These are phyloP conservation scores for Ganoderma leucocontextum DNA, from an alignment of 1,284 basidiomycete genomes.

Conservation along the genomic window DNA sequence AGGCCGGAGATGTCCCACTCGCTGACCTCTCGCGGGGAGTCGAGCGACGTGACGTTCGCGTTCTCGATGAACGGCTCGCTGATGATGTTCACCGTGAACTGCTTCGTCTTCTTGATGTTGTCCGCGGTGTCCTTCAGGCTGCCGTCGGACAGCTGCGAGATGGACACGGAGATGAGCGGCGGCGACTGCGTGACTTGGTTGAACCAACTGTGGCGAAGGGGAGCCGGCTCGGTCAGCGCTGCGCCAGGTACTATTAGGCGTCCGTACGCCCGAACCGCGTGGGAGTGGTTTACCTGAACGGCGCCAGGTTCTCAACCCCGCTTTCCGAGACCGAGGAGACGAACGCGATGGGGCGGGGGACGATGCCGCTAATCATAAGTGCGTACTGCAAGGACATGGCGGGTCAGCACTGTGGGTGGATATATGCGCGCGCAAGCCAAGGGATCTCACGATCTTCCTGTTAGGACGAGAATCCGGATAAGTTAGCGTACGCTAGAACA, in stretches of 20 bases:
- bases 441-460: slow-evolving; percentile 30
- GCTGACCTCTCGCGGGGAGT: slow-evolving; percentile 69
- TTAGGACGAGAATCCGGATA: not conserved
- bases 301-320: slow-evolving; percentile 72
- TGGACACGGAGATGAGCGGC: slow-evolving; percentile 71
- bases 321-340: slow-evolving; percentile 67
- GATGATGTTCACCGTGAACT: slow-evolving; percentile 82
- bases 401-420: not conserved
- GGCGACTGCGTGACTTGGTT: slow-evolving; percentile 71
- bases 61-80: slow-evolving; percentile 80
- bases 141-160: slow-evolving; percentile 48
- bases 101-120: slow-evolving; percentile 72
- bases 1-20: slow-evolving; percentile 83
- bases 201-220: slow-evolving; percentile 55
- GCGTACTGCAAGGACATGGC: slow-evolving; percentile 30
- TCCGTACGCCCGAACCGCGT: not conserved
- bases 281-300: slow-evolving; percentile 59
- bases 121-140: slow-evolving; percentile 69
- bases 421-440: not conserved
- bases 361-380: slow-evolving; percentile 72
- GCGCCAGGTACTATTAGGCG: not conserved
- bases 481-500: not conserved
- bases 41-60: slow-evolving; percentile 73
- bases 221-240: not conserved
- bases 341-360: slow-evolving; percentile 80